Base-by-base conservation (phyloP, 1,139 yeast genomes). In the Saccharomyces uvarum region DNA sequence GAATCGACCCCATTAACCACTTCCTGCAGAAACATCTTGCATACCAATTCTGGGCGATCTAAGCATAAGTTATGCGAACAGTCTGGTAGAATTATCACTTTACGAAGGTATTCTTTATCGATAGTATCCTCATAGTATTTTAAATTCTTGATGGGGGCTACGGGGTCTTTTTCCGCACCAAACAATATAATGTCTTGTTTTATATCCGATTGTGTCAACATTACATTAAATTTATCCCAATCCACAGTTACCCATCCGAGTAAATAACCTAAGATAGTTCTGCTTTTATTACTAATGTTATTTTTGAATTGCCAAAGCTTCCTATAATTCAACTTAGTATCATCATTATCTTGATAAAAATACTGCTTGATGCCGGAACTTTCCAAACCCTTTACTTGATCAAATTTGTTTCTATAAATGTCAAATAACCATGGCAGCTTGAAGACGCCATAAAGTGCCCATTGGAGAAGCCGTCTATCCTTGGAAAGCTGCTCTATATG, bases 311-410 rank as follows among this genome's bases (percentile, higher is more conserved):
- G 70, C 56, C 64, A 62, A 14, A 68, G 54, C 50, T 61, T 64
- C 26, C 67, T 53, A 51, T 66, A 68, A 14, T 48, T 11, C 26
- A 51, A 28, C 27, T 41, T 47, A 4, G 52, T 47, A 14, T 50
- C 50, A 5, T 57, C 51, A 9, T 48, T 28, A 24, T 55, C 57
- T 19, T 59, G 57, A 51, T 58, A 57, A 46, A 66, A 67, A 52
- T 66, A 68, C 21, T 57, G 57, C 47, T 53, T 56, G n/a, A 68
- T 68, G 0, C 71, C 71, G 4, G 68, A 62, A 51, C 70, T 67
- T 26, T 61, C 31, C 9, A 68, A 54, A 13, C 71, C 71, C 48
- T 61, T 65, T 27, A 56, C 56, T 54, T 67, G 70, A 53, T 68
- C 71, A 47, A 66, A 65, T 52, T 59, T 55, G 2, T 52, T 56